A percentile compares a stretch with the other conserved stretches of the same genome.
These are phyloP conservation scores for Rhizopogon salebrosus DNA, from an alignment of 768 basidiomycete species.

Conservation along the genomic window DNA sequence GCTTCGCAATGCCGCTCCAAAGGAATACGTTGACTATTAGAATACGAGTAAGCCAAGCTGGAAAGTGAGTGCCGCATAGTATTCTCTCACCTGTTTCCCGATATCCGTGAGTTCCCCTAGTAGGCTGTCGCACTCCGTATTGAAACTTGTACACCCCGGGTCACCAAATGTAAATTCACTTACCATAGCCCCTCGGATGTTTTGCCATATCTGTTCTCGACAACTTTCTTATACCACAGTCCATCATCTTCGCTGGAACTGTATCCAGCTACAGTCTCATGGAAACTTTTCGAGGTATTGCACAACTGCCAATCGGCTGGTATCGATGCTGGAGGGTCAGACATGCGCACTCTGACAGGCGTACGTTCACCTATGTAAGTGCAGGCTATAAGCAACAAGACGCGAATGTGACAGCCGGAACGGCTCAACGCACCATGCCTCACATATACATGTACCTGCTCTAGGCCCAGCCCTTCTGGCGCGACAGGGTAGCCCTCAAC, in stretches of 20 bases:
- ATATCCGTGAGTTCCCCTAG: slow-evolving; percentile 39
- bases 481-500: slow-evolving; percentile 56
- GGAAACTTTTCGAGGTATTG: slow-evolving; percentile 46
- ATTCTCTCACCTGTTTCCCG: slow-evolving; percentile 49
- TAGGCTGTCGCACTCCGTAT: slow-evolving; percentile 36
- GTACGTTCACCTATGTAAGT: slow-evolving; percentile 66
- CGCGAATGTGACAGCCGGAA: neutral
- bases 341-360: slow-evolving; percentile 66
- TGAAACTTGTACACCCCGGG: too few relatives aligned
- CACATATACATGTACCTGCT: slow-evolving; percentile 73
- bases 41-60: neutral
- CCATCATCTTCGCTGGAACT: slow-evolving; percentile 17
- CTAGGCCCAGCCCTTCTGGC: slow-evolving; percentile 48
- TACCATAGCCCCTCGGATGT: slow-evolving; percentile 62
- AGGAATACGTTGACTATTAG: slow-evolving; percentile 58
- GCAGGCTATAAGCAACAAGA: neutral
- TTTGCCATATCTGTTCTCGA: slow-evolving; percentile 54
- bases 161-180: slow-evolving; percentile 19
- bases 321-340: slow-evolving; percentile 56
- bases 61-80: slow-evolving; percentile 2
- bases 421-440: slow-evolving; percentile 61
- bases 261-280: slow-evolving; percentile 34
- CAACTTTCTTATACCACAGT: slow-evolving; percentile 39
- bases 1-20: slow-evolving; percentile 51
- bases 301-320: slow-evolving; percentile 70